A percentile compares a stretch with the other conserved stretches of the same genome.
phyloP scores from a whole-genome alignment of 306 rosid species.

The Sicyos baderoa region DNA sequence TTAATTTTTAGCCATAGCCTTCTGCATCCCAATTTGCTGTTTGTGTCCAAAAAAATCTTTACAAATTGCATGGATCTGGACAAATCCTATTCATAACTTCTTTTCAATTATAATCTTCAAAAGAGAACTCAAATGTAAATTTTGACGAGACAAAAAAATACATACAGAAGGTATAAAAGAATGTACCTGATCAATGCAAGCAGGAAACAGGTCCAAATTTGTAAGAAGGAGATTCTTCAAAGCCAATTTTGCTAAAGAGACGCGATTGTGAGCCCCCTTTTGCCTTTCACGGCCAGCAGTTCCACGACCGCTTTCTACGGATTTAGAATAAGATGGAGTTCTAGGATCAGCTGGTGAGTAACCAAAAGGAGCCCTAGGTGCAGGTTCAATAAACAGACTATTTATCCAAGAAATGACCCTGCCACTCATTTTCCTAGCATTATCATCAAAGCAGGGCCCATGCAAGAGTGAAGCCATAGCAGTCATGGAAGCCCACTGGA shows the following conservation, averaged over 20 bases:
- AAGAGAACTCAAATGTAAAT: not conserved
- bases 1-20: not conserved
- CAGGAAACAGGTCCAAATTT: slow-evolving; percentile 93
- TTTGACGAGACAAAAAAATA: not conserved
- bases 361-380: slow-evolving; percentile 95
- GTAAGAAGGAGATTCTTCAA: slow-evolving; percentile 84
- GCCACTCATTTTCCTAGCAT: slow-evolving; percentile 99
- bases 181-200: slow-evolving; percentile 94
- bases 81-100: not conserved
- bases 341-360: slow-evolving; percentile 97
- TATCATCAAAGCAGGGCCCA: slow-evolving; percentile 98
- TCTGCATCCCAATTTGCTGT: not conserved
- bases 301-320: slow-evolving; percentile 73
- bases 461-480: slow-evolving; percentile 96
- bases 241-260: slow-evolving; percentile 83
- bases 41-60: not conserved
- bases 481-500: slow-evolving; percentile 98
- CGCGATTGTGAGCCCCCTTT: slow-evolving; percentile 80
- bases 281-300: slow-evolving; percentile 84
- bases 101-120: not conserved
- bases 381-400: slow-evolving; percentile 85
- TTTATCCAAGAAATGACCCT: slow-evolving; percentile 94
- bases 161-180: slow-evolving; percentile 11
- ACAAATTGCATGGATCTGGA: not conserved
- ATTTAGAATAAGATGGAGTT: slow-evolving; percentile 92